Evolutionary conservation across 2,329 filamentous ascomycete species (phyloP).

Genomic region (Lasiodiplodia citricola): DNA sequence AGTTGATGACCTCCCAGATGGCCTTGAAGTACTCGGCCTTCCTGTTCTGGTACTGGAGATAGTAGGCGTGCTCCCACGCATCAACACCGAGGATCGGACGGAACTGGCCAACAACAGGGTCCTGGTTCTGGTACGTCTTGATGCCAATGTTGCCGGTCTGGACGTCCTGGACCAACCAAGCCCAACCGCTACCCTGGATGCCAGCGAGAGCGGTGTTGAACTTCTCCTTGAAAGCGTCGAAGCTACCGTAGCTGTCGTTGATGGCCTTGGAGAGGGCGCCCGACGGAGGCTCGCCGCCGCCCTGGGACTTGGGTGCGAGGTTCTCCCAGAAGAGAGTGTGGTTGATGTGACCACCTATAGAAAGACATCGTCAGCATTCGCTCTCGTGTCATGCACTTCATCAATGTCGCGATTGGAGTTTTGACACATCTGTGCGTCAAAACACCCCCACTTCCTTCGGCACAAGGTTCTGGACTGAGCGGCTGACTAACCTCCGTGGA

Average conservation of each 20-base stretch:
- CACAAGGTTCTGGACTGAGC: background rate
- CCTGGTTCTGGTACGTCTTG: slow-evolving; percentile 82
- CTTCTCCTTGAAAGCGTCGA: slow-evolving; percentile 66
- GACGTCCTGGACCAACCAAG: slow-evolving; percentile 67
- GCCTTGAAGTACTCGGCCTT: slow-evolving; percentile 95
- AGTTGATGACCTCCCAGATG: slow-evolving; percentile 96
- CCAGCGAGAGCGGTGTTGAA: slow-evolving; percentile 68
- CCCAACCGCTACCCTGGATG: slow-evolving; percentile 70
- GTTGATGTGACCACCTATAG: slow-evolving; percentile 65
- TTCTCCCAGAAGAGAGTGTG: slow-evolving; percentile 74
- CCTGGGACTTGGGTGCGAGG: slow-evolving; percentile 68
- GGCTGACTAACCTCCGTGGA: slow-evolving; percentile 61
- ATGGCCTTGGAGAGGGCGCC: slow-evolving; percentile 64
- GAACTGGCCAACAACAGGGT: slow-evolving; percentile 83
- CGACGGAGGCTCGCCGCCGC: slow-evolving; percentile 67
- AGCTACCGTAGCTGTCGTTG: slow-evolving; percentile 62
- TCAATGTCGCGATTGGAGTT: background rate
- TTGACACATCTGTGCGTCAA: slow-evolving; percentile 9
- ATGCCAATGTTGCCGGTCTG: slow-evolving; percentile 66
- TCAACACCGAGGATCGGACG: slow-evolving; percentile 86
- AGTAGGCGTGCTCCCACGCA: slow-evolving; percentile 96
- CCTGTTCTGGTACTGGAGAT: slow-evolving; percentile 94
- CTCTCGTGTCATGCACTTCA: background rate
- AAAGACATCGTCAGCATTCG: background rate
- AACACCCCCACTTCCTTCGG: background rate